phyloP scores from a whole-genome alignment of 1,139 yeast species.

The Sporopachydermia cereana region DNA sequence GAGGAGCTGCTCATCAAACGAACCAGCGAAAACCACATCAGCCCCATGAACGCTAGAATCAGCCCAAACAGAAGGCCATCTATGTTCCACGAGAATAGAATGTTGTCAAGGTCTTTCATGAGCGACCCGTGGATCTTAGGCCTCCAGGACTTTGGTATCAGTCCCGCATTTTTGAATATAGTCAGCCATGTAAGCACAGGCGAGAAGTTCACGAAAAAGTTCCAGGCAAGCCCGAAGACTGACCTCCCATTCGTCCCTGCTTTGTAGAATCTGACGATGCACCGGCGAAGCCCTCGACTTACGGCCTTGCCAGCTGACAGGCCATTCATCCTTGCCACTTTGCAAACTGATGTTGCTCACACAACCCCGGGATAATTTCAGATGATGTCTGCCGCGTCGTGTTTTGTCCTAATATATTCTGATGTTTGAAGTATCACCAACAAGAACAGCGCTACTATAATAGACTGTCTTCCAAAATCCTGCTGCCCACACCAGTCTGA shows the following conservation, averaged over 20 bases:
- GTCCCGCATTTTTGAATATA: conserved; percentile 49
- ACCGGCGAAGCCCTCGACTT: not conserved
- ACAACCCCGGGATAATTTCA: no score
- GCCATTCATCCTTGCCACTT: no score
- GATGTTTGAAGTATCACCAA: no score
- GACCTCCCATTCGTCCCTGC: conserved; percentile 10
- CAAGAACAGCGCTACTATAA: no score
- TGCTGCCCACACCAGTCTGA: no score
- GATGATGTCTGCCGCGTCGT: no score
- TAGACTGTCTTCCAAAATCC: no score
- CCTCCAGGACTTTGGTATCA: conserved; percentile 42
- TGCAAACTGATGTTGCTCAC: no score
- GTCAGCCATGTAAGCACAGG: conserved; percentile 47
- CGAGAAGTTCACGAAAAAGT: conserved; percentile 38
- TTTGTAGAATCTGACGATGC: not conserved
- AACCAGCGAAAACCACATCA: conserved; percentile 2
- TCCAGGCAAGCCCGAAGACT: conserved; percentile 23
- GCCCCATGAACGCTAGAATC: conserved; percentile 12
- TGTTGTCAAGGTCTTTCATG: conserved; percentile 29
- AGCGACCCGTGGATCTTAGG: conserved; percentile 44
- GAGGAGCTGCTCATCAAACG: not conserved
- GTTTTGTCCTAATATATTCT: no score
- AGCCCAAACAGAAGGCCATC: conserved; percentile 13
- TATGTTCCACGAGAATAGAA: conserved; percentile 8
- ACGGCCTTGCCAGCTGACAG: not conserved